phyloP scores from a whole-genome alignment of 257 asterid species.

The Solanum megistacrolobum region DNA sequence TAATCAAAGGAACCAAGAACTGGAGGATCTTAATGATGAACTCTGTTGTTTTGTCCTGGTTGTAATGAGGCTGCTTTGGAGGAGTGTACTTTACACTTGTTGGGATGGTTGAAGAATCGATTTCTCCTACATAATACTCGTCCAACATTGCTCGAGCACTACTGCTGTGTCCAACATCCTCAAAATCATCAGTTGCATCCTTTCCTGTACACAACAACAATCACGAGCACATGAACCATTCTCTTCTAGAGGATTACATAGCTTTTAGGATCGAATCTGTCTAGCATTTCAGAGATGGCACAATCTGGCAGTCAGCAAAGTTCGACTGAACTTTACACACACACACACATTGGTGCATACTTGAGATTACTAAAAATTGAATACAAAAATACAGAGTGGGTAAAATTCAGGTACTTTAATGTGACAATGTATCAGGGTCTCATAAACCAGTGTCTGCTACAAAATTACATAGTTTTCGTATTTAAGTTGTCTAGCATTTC shows the following conservation, averaged over 20 bases:
- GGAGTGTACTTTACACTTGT: conserved; percentile 33
- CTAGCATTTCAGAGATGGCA: neutral
- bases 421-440: neutral
- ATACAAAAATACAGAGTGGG: neutral
- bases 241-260: too few relatives aligned
- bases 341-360: neutral
- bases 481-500: neutral
- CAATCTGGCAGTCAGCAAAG: too few relatives aligned
- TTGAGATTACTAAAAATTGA: neutral
- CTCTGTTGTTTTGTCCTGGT: conserved; percentile 49
- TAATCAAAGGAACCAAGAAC: conserved; percentile 60
- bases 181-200: conserved; percentile 77
- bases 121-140: conserved; percentile 35
- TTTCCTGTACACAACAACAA: conserved; percentile 30
- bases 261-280: neutral
- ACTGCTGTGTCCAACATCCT: conserved; percentile 50
- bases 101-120: conserved; percentile 41
- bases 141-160: conserved; percentile 46
- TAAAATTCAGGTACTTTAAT: neutral
- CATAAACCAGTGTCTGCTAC: neutral
- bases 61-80: conserved; percentile 40
- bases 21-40: conserved; percentile 64
- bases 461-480: neutral
- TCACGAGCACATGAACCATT: neutral
- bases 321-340: neutral